Percentiles rank a stretch among this genome's conserved stretches.
phyloP scores from a whole-genome alignment of 371 early-diverging fungal genomes.

The Thermomucor indicae-seudaticae region DNA sequence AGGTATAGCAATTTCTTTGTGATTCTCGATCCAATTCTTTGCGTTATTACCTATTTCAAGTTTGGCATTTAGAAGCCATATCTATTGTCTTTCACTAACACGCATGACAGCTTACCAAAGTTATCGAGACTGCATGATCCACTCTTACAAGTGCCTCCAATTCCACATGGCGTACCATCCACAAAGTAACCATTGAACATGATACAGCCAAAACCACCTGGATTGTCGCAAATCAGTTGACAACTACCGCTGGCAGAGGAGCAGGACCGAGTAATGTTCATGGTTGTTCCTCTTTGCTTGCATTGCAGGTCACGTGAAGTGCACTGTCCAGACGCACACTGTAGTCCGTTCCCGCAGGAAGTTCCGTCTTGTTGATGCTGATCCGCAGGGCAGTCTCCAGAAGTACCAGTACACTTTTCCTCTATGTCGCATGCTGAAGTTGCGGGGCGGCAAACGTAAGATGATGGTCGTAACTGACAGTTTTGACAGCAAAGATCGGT shows the following conservation, averaged over 20 bases:
- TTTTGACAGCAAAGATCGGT: conserved; percentile 82
- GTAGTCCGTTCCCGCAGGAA: conserved; percentile 52
- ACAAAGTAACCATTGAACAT: conserved; percentile 76
- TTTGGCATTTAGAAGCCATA: too few relatives aligned
- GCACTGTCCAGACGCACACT: conserved; percentile 88
- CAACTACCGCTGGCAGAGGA: conserved; percentile 49
- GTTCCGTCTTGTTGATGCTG: conserved; percentile 60
- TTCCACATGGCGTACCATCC: conserved; percentile 89
- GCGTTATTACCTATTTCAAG: conserved; percentile 20
- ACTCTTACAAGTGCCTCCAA: conserved; percentile 55
- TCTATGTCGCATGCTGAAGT: conserved; percentile 77
- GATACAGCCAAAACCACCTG: conserved; percentile 52
- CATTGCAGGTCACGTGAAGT: conserved; percentile 88
- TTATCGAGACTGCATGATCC: conserved; percentile 41
- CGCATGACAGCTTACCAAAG: conserved; percentile 22
- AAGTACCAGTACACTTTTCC: conserved; percentile 78
- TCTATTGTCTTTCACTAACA: not conserved
- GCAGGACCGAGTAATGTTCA: conserved; percentile 47
- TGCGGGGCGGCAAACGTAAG: conserved; percentile 70
- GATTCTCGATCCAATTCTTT: conserved; percentile 34
- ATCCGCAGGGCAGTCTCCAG: conserved; percentile 77
- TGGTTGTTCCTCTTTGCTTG: conserved; percentile 39
- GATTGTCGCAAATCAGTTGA: conserved; percentile 64
- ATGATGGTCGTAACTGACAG: conserved; percentile 66
- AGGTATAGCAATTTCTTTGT: conserved; percentile 49